Evolutionary conservation across 179 eudicot species (phyloP).

Genomic region (Nepenthes alata): DNA sequence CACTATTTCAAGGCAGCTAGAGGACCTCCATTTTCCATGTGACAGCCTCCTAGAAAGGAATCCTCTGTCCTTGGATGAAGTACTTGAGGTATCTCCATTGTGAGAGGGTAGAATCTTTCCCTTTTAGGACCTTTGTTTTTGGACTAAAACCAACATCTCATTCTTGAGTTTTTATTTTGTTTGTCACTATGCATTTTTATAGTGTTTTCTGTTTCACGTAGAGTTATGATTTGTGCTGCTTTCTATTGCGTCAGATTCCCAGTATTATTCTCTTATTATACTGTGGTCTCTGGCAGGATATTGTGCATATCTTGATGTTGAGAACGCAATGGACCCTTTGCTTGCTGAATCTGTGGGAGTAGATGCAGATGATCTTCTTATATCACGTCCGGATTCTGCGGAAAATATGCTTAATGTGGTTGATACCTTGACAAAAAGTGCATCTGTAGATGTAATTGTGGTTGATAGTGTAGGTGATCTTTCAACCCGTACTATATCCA

Average conservation of each 20-base stretch:
- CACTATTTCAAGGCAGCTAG: too few relatives aligned
- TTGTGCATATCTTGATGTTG: conserved; percentile 94
- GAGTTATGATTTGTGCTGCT: not conserved
- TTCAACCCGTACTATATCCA: not conserved
- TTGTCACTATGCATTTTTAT: not conserved
- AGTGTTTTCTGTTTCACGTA: not conserved
- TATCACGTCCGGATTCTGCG: conserved; percentile 88
- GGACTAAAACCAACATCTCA: not conserved
- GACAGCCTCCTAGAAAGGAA: too few relatives aligned
- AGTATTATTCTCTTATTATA: not conserved
- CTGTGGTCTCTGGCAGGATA: conserved; percentile 44
- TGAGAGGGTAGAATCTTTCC: too few relatives aligned
- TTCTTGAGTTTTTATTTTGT: not conserved
- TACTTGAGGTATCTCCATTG: too few relatives aligned
- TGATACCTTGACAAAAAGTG: conserved; percentile 81
- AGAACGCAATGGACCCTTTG: conserved; percentile 75
- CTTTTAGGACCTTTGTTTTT: too few relatives aligned
- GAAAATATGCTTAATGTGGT: conserved; percentile 85
- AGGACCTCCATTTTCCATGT: too few relatives aligned
- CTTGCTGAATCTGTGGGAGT: conserved; percentile 85
- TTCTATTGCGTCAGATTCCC: not conserved
- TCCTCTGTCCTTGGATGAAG: too few relatives aligned
- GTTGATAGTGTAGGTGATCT: conserved; percentile 78
- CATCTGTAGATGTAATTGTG: conserved; percentile 79
- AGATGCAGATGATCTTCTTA: conserved; percentile 60